These are phyloP conservation scores for Hypericum androsaemum DNA, from an alignment of 345 rosid species.

Conservation along the genomic window DNA sequence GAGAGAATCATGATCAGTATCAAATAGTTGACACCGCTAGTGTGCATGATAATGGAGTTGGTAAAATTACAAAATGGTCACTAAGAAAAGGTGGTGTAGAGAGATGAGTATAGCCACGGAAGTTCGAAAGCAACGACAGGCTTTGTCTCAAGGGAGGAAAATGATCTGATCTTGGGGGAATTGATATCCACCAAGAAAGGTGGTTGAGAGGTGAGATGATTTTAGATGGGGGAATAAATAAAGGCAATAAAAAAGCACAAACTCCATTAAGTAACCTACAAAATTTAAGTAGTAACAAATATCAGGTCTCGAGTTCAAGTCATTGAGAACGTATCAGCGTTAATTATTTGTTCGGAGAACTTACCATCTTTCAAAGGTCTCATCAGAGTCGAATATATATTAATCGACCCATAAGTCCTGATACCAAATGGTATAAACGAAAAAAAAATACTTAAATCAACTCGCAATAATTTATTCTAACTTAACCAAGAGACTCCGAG, in stretches of 20 bases:
- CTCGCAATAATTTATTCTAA: no score
- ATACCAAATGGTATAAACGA: no score
- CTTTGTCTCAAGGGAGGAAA: conserved; percentile 28
- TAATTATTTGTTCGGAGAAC: no score
- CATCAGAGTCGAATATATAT: no score
- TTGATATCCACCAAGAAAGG: conserved; percentile 35
- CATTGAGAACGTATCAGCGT: no score
- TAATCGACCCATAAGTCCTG: no score
- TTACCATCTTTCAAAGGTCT: no score
- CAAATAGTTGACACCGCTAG: conserved; percentile 14
- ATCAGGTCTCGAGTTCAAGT: no score
- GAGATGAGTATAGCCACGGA: conserved; percentile 31
- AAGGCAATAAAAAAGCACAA: conserved; percentile 1
- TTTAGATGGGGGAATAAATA: conserved; percentile 24
- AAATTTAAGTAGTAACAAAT: no score
- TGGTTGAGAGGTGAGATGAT: conserved; percentile 24
- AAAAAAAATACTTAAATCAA: no score
- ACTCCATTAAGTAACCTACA: conserved; percentile 25
- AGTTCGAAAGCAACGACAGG: conserved; percentile 35
- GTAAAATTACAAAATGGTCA: conserved; percentile 20
- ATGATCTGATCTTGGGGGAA: conserved; percentile 21
- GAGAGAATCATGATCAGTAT: conserved; percentile 26
- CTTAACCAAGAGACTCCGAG: no score
- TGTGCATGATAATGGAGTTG: conserved; percentile 26
- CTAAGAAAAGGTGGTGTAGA: conserved; percentile 33